Base-by-base conservation (phyloP, 345 rosid species). In the Brassica rapa region DNA sequence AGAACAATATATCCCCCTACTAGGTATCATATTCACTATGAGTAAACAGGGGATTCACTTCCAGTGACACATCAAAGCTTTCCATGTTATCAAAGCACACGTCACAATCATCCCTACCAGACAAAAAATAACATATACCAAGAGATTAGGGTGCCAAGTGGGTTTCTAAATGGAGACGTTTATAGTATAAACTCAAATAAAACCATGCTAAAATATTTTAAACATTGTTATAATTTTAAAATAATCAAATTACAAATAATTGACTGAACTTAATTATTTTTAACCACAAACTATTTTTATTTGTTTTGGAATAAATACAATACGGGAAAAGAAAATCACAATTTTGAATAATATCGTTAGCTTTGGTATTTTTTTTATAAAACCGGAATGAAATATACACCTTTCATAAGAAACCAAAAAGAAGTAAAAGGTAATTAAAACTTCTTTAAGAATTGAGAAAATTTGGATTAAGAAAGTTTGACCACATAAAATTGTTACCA, bases 1-100 rank as follows among this genome's bases (percentile, higher is more conserved):
- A 81, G 75, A 91, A 89, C 86, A 91, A 62, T 74, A 89, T 84
- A 78, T 89, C 96, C 3, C 96, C 96, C 93, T 91, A 86, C 65
- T 73, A 61, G 24, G 68, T 16, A 86, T 35, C 27, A 74, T 8
- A 6, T 10, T 46, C 56, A 51, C 30, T 49, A 4, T 49, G 19
- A 49, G 2, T 49, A 46, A 1, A 14, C 16, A 46, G 16, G 55
- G 55, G 55, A 46, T 46, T 46, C 55, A 46, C 55, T 46, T 14
- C 55, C 55, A 14, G 7, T 46, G 16, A 46, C 55, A 14, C 55
- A 46, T 46, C 55, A 14, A 14, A 12, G 55, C 55, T 46, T 46
- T 46, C 55, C 55, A 46, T 46, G 14, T 46, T 6, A 46, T 46
- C 55, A 46, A 46, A 46, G 55, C 55, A 46, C 7, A 46, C 55